Conservation (phyloP, 1,139 yeast genomes). For the Candida pseudocylindracea region DNA sequence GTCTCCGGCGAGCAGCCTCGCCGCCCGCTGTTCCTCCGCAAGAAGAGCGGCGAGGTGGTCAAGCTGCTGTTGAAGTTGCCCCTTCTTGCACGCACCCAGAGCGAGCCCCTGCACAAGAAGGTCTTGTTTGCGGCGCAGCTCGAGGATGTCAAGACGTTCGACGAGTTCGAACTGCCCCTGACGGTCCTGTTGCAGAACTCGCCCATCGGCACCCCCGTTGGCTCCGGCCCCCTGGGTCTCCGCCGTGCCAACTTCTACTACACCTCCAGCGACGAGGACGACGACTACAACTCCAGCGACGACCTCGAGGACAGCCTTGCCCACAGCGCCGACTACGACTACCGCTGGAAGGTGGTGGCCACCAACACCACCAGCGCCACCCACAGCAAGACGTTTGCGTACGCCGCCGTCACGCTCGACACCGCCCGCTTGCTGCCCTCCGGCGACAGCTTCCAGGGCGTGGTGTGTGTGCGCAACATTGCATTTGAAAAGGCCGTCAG, state of each 20-base stretch:
- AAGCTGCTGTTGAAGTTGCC: slow-evolving; percentile 17
- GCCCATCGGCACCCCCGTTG: slow-evolving; percentile 6
- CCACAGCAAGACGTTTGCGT: slow-evolving; percentile 2
- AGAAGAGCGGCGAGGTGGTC: neutral
- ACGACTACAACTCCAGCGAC: slow-evolving; percentile 2
- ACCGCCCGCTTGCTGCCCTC: slow-evolving; percentile 2
- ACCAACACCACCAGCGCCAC: neutral
- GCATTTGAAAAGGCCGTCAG: slow-evolving; percentile 15
- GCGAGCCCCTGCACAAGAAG: slow-evolving; percentile 9
- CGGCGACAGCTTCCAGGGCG: slow-evolving; percentile 7
- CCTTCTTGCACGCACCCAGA: slow-evolving; percentile 8
- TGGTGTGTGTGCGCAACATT: slow-evolving; percentile 14
- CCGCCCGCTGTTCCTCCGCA: no score
- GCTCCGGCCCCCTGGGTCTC: slow-evolving; percentile 13
- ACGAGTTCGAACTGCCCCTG: slow-evolving; percentile 18
- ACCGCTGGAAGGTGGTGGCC: slow-evolving; percentile 1
- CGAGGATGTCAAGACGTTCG: slow-evolving; percentile 17
- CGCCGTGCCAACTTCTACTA: slow-evolving; percentile 2
- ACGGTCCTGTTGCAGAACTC: slow-evolving; percentile 6
- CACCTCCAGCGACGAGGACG: neutral
- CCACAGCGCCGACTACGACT: neutral
- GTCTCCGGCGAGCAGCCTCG: no score
- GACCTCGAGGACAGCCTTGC: neutral
- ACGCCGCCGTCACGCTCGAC: slow-evolving; percentile 3
- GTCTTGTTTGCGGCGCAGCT: slow-evolving; percentile 16